These are phyloP conservation scores for Leccinum subrobustum DNA, from an alignment of 1,284 basidiomycete species.

Conservation along the genomic window DNA sequence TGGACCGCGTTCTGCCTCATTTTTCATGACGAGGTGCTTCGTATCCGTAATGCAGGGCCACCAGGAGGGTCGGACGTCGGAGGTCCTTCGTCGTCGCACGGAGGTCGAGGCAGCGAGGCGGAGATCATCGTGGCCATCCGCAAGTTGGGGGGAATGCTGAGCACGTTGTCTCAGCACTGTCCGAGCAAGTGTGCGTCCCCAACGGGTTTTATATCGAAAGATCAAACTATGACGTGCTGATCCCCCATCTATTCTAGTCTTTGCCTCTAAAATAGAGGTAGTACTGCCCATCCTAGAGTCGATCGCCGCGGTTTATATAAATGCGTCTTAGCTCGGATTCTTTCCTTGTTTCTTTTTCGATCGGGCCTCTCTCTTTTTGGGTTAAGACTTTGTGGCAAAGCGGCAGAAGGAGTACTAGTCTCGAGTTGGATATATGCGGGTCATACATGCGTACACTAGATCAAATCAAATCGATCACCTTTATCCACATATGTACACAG, in stretches of 20 bases:
- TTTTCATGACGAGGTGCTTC: conserved; percentile 23
- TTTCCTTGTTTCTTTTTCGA: neutral
- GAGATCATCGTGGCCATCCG: conserved; percentile 20
- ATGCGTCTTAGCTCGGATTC: neutral
- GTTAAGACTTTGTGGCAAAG: neutral
- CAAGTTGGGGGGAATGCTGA: conserved; percentile 16
- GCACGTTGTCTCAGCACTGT: conserved; percentile 15
- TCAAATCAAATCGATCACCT: neutral
- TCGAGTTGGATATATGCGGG: neutral
- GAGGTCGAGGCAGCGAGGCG: conserved; percentile 1
- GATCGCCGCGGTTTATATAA: conserved; percentile 4
- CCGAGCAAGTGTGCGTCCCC: conserved; percentile 19
- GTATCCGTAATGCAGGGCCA: conserved; percentile 11
- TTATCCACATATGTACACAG: neutral
- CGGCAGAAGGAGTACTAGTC: neutral
- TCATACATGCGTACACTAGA: neutral
- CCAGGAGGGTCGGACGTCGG: neutral
- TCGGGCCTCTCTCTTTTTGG: neutral
- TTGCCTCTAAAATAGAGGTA: conserved; percentile 26
- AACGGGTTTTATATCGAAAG: neutral
- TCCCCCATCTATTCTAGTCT: conserved; percentile 16
- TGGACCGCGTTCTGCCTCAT: conserved; percentile 25
- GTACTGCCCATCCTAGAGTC: conserved; percentile 27
- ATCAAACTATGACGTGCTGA: neutral
- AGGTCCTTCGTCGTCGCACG: neutral